Evolutionary conservation across 257 asterid genomes (phyloP).

Genomic region (Solanum raphanifolium): DNA sequence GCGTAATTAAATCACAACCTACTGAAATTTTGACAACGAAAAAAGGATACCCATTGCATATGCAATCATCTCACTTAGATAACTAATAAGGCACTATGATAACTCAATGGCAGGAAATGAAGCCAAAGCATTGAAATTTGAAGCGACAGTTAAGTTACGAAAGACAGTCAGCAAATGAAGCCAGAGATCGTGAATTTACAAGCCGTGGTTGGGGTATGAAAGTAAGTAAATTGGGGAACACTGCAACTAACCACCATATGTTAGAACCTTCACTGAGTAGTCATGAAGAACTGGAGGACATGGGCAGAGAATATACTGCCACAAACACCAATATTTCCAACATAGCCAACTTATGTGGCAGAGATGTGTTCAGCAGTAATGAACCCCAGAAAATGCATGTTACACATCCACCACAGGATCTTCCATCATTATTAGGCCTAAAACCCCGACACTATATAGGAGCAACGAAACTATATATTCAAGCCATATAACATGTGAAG

Average conservation of each 20-base stretch:
- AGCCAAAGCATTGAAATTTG: neutral
- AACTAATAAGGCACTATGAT: neutral
- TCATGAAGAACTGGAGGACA: neutral
- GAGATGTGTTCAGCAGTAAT: neutral
- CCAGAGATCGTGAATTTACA: neutral
- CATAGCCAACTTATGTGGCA: neutral
- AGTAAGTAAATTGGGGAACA: neutral
- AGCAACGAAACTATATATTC: neutral
- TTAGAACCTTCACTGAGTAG: neutral
- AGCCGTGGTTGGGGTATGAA: neutral
- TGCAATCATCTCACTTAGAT: neutral
- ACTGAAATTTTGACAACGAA: neutral
- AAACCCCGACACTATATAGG: neutral
- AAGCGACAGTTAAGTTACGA: neutral
- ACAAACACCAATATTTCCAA: neutral
- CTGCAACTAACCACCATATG: neutral
- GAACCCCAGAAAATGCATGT: neutral
- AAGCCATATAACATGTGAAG: neutral
- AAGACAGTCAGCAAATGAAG: neutral
- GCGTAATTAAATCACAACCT: neutral
- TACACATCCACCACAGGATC: neutral
- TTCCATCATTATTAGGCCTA: neutral
- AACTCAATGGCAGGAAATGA: neutral
- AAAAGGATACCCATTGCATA: neutral
- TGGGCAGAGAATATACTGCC: neutral